Conservation (phyloP, 2,329 filamentous ascomycete species). For the Bipolaris victoriae region DNA sequence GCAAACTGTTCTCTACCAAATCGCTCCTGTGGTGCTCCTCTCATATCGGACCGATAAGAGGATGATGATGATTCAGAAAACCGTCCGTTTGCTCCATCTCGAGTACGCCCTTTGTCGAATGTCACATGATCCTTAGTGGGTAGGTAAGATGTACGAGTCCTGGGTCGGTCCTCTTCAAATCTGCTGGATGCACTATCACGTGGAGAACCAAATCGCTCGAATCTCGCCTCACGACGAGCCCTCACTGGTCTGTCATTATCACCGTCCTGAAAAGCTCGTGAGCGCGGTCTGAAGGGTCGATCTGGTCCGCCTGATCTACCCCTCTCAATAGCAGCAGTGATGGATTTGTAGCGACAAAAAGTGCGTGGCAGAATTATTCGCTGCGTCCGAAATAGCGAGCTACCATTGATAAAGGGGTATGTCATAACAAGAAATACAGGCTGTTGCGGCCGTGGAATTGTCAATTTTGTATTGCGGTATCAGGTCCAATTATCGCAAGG, state of each 20-base stretch:
- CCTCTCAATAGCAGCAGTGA: conserved; percentile 43
- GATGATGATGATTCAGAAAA: conserved; percentile 2
- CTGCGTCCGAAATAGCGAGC: conserved; percentile 26
- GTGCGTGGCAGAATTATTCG: conserved; percentile 19
- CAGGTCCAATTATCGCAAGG: neutral
- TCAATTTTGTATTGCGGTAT: neutral
- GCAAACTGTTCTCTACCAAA: neutral
- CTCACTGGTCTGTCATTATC: neutral
- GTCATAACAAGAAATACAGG: conserved; percentile 27
- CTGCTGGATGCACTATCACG: conserved; percentile 9
- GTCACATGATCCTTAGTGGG: neutral
- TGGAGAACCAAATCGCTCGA: conserved; percentile 18
- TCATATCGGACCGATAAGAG: conserved; percentile 8
- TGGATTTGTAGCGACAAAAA: conserved; percentile 40
- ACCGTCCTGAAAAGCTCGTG: conserved; percentile 6
- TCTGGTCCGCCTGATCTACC: conserved; percentile 25
- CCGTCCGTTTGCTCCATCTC: neutral
- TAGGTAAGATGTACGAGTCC: neutral
- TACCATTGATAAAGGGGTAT: conserved; percentile 21
- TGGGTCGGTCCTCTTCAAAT: conserved; percentile 1
- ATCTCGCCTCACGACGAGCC: conserved; percentile 6
- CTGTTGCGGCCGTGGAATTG: neutral
- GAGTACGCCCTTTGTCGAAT: no score
- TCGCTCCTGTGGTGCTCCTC: conserved; percentile 3
- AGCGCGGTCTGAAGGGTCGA: conserved; percentile 17